phyloP scores from a whole-genome alignment of 306 rosid genomes.

The Fragaria ananassa region DNA sequence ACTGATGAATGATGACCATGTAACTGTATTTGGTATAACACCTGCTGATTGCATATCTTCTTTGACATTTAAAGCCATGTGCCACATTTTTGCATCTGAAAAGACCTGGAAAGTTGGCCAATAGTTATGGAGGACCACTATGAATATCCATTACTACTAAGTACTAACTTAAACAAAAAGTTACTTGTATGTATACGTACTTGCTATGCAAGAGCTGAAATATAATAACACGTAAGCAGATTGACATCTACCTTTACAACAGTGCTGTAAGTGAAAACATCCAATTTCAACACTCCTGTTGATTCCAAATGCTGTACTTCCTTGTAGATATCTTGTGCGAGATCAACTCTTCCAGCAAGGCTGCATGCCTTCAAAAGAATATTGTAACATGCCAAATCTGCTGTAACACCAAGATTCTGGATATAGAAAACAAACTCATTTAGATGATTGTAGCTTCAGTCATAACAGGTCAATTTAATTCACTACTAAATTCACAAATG shows the following conservation, averaged over 20 bases:
- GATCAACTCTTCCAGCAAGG: conserved; percentile 89
- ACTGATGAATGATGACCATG: conserved; percentile 90
- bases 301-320: conserved; percentile 57
- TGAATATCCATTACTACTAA: background rate
- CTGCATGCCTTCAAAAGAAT: conserved; percentile 90
- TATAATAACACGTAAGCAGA: background rate
- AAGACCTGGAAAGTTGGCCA: conserved; percentile 63
- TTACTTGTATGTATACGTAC: background rate
- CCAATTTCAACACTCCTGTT: conserved; percentile 66
- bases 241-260: conserved; percentile 67
- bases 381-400: conserved; percentile 85
- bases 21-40: conserved; percentile 69
- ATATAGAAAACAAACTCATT: conserved; percentile 28
- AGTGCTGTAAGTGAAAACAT: conserved; percentile 97
- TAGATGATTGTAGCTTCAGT: conserved; percentile 24
- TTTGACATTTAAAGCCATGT: conserved; percentile 81
- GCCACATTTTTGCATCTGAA: conserved; percentile 82
- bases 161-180: background rate
- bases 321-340: conserved; percentile 76
- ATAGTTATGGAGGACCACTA: conserved; percentile 20
- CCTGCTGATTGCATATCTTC: conserved; percentile 83
- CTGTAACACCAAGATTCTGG: conserved; percentile 68
- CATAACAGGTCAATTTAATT: conserved; percentile 12
- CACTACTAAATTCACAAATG: background rate
- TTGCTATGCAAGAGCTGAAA: background rate